Evolutionary conservation across 2,329 filamentous ascomycete genomes (phyloP), one percentile per base, ranked within the genome.

Genomic region (Fusarium incarnatum): DNA sequence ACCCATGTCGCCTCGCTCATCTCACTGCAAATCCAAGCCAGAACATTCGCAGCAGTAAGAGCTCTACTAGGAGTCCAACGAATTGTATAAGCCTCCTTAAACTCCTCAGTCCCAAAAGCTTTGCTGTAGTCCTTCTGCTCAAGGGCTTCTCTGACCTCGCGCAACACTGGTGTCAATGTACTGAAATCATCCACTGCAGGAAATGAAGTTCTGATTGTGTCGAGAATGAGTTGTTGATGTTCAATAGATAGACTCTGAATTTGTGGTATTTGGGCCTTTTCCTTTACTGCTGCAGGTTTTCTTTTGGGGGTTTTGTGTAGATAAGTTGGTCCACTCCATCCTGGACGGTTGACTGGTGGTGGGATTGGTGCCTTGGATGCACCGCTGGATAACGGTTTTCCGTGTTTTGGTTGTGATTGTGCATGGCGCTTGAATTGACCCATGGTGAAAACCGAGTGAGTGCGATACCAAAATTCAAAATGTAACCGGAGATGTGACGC

Each of bases 341-440:
- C 60, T 1, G 60, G 60, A 1, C 60, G 60, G 8, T 50, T 59
- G 6, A 63, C 8, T 32, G 60, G 60, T 16, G 60, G 60, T 23
- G 60, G 27, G 27, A 63, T 37, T 0, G 60, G 60, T 4, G 60
- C 60, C 2, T 63, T 64, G 8, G 60, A 64, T 45, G 60, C 58
- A 15, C 60, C 28, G 34, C 60, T 64, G 4, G 23, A 16, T 2
- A 18, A 6, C 12, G 60, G 58, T 27, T 49, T 48, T 8, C 58
- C 60, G 18, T 64, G 60, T 25, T 64, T 64, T 49, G 60, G 60
- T 8, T 64, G 60, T 2, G 60, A 64, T 8, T 64, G 60, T 18
- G 60, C 58, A 18, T 48, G 25, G 7, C 60, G 60, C 18, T 56
- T 63, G 23, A 63, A 64, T 13, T 64, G 56, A 1, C 18, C 44